A percentile compares a stretch with the other conserved stretches of the same genome.
Conservation (phyloP, 306 rosid genomes). For the Fagus crenata region DNA sequence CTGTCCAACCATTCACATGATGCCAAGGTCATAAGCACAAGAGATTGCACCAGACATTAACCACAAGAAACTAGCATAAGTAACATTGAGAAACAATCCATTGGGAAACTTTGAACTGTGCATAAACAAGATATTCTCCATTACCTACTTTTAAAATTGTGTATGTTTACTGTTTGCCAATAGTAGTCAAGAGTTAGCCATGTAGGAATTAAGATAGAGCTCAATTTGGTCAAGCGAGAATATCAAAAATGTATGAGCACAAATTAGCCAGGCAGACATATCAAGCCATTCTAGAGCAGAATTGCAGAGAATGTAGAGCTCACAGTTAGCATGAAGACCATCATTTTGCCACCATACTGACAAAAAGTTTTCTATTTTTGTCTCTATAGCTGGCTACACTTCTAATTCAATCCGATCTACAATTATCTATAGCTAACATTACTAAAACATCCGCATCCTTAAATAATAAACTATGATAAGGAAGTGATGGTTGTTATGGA, state of each 20-base stretch:
- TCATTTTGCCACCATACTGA: neutral
- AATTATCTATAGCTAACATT: neutral
- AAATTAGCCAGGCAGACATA: neutral
- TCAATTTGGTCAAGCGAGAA: neutral
- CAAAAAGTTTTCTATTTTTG: neutral
- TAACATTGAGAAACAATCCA: neutral
- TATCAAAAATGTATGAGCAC: neutral
- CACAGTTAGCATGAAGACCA: neutral
- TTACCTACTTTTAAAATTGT: neutral
- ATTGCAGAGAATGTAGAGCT: neutral
- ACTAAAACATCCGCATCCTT: neutral
- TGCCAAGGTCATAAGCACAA: conserved; percentile 10
- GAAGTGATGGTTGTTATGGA: neutral
- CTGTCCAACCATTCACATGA: conserved; percentile 37
- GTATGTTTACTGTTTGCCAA: neutral
- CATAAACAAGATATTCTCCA: neutral
- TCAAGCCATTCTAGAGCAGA: neutral
- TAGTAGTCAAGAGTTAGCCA: neutral
- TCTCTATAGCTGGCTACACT: neutral
- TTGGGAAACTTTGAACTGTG: neutral
- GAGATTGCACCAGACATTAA: conserved; percentile 18
- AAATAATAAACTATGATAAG: neutral
- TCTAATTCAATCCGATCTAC: neutral
- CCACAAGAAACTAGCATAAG: conserved; percentile 13
- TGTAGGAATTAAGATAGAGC: neutral